Percentiles rank a stretch among this genome's conserved stretches.
Conservation (phyloP, 148 eudicot genomes). For the Nepenthes mirabilis region DNA sequence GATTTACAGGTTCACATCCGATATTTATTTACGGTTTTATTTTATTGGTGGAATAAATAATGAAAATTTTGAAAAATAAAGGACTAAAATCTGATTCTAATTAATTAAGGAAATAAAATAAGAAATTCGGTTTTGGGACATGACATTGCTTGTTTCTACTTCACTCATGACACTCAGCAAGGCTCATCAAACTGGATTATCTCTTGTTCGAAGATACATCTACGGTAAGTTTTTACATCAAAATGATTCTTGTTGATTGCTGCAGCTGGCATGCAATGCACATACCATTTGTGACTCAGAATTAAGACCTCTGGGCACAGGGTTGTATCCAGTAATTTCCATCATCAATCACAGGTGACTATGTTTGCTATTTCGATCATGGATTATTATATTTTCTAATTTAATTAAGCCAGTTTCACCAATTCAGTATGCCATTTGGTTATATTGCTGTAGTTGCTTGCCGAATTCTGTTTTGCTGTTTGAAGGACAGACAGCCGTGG, state of each 20-base stretch:
- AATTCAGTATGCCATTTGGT: neutral
- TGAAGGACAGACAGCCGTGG: slow-evolving; percentile 66
- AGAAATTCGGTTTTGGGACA: no score
- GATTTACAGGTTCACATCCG: no score
- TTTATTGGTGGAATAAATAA: no score
- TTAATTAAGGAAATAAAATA: no score
- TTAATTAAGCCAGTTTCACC: neutral
- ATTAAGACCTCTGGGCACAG: slow-evolving; percentile 78
- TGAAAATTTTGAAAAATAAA: no score
- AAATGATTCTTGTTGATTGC: slow-evolving; percentile 7
- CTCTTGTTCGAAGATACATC: neutral
- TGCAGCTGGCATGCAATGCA: slow-evolving; percentile 92
- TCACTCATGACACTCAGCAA: no score
- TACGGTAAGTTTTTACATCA: neutral
- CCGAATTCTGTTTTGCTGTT: slow-evolving; percentile 84
- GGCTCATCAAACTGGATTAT: no score
- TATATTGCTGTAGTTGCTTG: slow-evolving; percentile 54
- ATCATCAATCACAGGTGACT: slow-evolving; percentile 81
- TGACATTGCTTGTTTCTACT: no score
- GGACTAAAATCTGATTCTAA: no score
- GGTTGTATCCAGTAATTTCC: slow-evolving; percentile 66
- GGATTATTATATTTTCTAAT: no score
- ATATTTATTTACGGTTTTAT: no score
- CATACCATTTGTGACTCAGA: slow-evolving; percentile 89
- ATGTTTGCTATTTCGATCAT: neutral